phyloP scores from a whole-genome alignment of 2,329 filamentous ascomycete species.

The Diplodia scrobiculata region DNA sequence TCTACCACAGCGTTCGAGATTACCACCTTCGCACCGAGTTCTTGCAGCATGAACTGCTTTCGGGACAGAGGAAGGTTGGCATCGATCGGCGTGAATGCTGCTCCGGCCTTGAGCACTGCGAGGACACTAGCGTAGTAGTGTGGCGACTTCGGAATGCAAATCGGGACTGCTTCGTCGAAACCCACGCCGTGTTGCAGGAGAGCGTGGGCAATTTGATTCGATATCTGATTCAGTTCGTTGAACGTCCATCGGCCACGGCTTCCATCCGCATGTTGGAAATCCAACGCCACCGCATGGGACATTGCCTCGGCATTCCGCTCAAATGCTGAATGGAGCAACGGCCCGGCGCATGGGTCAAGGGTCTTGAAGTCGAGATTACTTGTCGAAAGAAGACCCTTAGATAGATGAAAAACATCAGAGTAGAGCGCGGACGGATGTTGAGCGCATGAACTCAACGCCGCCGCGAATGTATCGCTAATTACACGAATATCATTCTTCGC shows the following conservation, averaged over 20 bases:
- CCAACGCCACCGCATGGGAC: conserved; percentile 43
- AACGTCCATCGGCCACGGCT: conserved; percentile 42
- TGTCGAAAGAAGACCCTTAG: conserved; percentile 34
- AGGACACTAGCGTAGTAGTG: conserved; percentile 45
- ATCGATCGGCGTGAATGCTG: conserved; percentile 44
- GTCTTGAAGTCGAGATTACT: conserved; percentile 35
- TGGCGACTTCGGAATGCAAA: conserved; percentile 43
- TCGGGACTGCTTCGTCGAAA: conserved; percentile 41
- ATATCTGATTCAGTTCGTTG: conserved; percentile 36
- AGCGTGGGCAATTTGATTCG: conserved; percentile 41
- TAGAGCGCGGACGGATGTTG: conserved; percentile 34
- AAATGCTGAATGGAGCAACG: conserved; percentile 45
- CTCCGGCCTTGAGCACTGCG: conserved; percentile 46
- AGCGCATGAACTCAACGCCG: conserved; percentile 36
- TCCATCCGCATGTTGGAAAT: conserved; percentile 43
- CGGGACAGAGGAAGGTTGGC: conserved; percentile 42
- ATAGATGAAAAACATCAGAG: conserved; percentile 35
- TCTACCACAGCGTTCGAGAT: conserved; percentile 32
- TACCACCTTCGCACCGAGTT: conserved; percentile 40
- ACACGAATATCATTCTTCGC: conserved; percentile 36
- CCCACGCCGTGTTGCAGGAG: conserved; percentile 35
- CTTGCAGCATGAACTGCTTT: conserved; percentile 42
- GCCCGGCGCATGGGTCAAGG: conserved; percentile 23
- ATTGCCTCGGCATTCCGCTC: conserved; percentile 40
- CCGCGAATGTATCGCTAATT: conserved; percentile 39